A percentile compares a stretch with the other conserved stretches of the same genome.
Conservation (phyloP, 1,284 basidiomycete genomes). For the Heterobasidion parviporum region DNA sequence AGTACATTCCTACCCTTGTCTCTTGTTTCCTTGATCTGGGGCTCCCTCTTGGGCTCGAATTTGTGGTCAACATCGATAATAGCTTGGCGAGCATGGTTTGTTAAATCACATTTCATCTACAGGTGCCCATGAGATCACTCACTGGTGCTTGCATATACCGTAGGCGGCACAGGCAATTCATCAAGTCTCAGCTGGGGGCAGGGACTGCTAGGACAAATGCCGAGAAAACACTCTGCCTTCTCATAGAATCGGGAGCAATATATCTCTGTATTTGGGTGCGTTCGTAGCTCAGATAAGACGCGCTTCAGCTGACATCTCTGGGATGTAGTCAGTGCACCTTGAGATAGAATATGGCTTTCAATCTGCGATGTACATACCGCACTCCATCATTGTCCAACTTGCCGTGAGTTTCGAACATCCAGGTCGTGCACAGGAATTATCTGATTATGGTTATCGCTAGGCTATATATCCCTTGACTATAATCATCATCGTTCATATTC, state of each 20-base stretch:
- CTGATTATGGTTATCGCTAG: too few relatives aligned
- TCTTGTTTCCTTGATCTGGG: too few relatives aligned
- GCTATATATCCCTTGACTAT: not conserved
- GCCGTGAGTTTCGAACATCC: not conserved
- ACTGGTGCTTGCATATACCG: not conserved
- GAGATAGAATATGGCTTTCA: too few relatives aligned
- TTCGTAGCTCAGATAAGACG: not conserved
- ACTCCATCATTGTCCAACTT: not conserved
- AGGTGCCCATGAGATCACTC: not conserved
- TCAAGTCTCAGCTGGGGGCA: not conserved
- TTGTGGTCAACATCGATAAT: not conserved
- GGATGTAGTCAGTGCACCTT: too few relatives aligned
- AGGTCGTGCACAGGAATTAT: too few relatives aligned
- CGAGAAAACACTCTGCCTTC: constrained; percentile 4
- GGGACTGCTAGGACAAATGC: not conserved
- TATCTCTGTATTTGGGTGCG: constrained; percentile 7
- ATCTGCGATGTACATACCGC: too few relatives aligned
- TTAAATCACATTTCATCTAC: not conserved
- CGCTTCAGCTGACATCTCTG: not conserved
- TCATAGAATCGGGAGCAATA: constrained; percentile 7
- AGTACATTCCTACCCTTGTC: too few relatives aligned
- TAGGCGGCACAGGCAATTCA: not conserved
- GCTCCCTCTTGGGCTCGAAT: not conserved
- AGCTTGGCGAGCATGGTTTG: not conserved
- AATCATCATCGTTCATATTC: not conserved